Base-by-base conservation (phyloP, 768 basidiomycete species). In the Rhizopogon vesiculosus region DNA sequence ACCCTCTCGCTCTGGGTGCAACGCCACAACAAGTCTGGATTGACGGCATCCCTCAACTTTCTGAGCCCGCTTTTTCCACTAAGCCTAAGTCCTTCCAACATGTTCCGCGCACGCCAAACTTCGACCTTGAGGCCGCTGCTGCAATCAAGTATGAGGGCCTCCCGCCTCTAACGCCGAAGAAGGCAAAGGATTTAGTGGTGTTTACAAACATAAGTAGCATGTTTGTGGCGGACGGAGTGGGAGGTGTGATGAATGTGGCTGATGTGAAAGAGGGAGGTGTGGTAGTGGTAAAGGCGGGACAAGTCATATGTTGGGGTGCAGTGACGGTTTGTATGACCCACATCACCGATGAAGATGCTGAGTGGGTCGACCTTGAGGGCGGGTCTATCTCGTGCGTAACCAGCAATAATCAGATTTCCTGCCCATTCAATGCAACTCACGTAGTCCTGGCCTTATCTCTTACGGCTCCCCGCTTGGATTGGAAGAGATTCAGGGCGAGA, bases 21-120 rank as follows among this genome's bases (percentile, higher is more conserved):
- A 85, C 89, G 0, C 91, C 91, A 4, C 76, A 78, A 49, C 90
- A 93, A 72, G 89, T 91, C 8, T 91, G 79, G 71, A 90, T 93
- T 57, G 92, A 95, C 62, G 93, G 92, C 3, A 86, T 93, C 48
- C 65, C 87, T 0, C 92, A 95, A 62, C 62, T 87, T 2, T 63
- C 73, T 44, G 63, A 69, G 3, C 77, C 85, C 3, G 66, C 76
- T 59, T 66, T 79, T 16, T 66, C 77, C 40, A 45, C 70, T 49
- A 93, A 95, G 64, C 82, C 87, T 0, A 45, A 58, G 1, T 54
- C 67, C 7, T 68, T 81, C 58, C 89, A 93, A 61, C 52, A 58
- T 5, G 58, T 77, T 6, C 85, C 87, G 9, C 60, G 69, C 3
- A 77, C 78, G 8, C 87, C 87, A 0, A 74, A 84, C 58, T 91